Evolutionary conservation across 306 rosid genomes (phyloP), one percentile per base, ranked within the genome.

Genomic region (Coriaria nepalensis): DNA sequence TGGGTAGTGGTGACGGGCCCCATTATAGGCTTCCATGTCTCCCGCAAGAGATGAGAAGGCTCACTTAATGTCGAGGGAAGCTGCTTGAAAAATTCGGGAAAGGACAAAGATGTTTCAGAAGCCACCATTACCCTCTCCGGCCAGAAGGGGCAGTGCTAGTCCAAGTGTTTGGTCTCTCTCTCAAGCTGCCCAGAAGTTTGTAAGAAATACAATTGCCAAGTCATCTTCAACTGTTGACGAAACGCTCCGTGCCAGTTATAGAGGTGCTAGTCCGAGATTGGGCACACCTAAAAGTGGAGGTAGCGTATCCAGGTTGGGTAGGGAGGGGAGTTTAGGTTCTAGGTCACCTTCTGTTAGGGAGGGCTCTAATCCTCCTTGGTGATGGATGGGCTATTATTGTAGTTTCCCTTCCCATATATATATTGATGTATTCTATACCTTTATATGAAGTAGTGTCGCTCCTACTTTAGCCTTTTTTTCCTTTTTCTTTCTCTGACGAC

Each of bases 131-230:
- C 93, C 95, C 4, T 85, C 98, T 0, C 88, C 87, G 1, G 75
- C 47, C 43, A 75, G 94, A 77, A 83, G 85, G 4, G 94, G 96
- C 43, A 86, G 94, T 78, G 94, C 79, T 49, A 92, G 93, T 69
- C 96, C 96, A 2, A 86, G 78, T 52, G 78, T 67, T 62, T 44
- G 87, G 50, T 77, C 96, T 0, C 81, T 92, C 15, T 92, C 98
- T 49, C 80, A 85, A 37, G 98, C 98, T 14, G 98, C 98, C 7
- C 96, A 92, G 78, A 92, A 86, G 75, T 92, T 92, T 49, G 82
- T 92, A 5, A 72, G 96, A 75, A 79, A 86, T 63, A 94, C 94
- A 29, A 79, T 92, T 35, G 87, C 86, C 42, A 85, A 80, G 75
- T 65, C 80, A 8, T 69, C 96, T 0, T 75, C 98, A 8, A 55